A percentile compares a stretch with the other conserved stretches of the same genome.
phyloP scores from a whole-genome alignment of 257 asterid genomes.

The Oldenlandia corymbosa region DNA sequence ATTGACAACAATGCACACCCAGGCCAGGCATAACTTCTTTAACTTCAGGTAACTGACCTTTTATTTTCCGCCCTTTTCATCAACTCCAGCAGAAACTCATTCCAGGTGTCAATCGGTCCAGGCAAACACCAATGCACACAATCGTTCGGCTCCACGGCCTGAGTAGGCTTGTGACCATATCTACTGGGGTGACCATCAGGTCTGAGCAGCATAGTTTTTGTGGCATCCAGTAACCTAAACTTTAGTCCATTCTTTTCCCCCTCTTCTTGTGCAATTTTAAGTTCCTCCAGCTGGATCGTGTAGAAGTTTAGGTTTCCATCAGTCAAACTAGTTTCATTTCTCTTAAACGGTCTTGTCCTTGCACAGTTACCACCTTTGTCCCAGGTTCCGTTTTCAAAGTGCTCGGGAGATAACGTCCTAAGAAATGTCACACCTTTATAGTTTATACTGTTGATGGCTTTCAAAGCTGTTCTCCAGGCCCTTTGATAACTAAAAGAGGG shows the following conservation, averaged over 20 bases:
- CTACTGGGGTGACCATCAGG: conserved; percentile 65
- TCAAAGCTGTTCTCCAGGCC: conserved; percentile 41
- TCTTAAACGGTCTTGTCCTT: conserved; percentile 39
- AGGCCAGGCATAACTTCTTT: no score
- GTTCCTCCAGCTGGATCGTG: conserved; percentile 39
- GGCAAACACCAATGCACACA: conserved; percentile 74
- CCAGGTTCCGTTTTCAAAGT: conserved; percentile 51
- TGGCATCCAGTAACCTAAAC: conserved; percentile 45
- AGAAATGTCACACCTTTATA: conserved; percentile 31
- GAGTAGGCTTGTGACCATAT: conserved; percentile 50
- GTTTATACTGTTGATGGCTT: conserved; percentile 20
- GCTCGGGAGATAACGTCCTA: conserved; percentile 42
- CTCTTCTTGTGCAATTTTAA: conserved; percentile 28
- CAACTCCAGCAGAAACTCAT: conserved; percentile 42
- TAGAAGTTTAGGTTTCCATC: conserved; percentile 30
- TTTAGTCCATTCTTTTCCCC: conserved; percentile 29
- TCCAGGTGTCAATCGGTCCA: conserved; percentile 59
- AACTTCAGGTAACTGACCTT: conserved; percentile 3
- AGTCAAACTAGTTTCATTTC: conserved; percentile 32
- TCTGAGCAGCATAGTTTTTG: conserved; percentile 45
- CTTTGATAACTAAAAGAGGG: conserved; percentile 33
- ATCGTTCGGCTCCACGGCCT: conserved; percentile 34
- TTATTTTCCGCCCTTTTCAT: conserved; percentile 29
- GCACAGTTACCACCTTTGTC: conserved; percentile 52
- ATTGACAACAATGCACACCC: no score